Base-by-base conservation (phyloP, 176 grass and related monocot genomes). In the Eleusine indica region DNA sequence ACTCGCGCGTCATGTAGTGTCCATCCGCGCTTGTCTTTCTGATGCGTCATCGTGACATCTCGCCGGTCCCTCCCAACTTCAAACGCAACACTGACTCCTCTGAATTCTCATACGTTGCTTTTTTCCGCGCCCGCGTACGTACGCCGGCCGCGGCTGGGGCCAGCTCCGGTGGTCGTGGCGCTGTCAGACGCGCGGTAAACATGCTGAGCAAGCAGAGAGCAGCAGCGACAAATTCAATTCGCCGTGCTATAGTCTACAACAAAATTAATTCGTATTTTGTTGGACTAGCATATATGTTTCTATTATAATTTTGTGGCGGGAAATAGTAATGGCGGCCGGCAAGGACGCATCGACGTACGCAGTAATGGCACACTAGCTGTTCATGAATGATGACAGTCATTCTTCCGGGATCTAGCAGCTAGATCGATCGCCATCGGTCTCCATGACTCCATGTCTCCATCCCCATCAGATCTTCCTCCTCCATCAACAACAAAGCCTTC, bases 341-440 rank as follows among this genome's bases (percentile, higher is more conserved):
- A 30, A 6, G 75, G 41, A 52, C 62, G 15, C 25, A 13, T 10
- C 12, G 2, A 25, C 0, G n/a, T 11, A 32, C 19, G 71, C 4
- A 28, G 18, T 28, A 52, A 77, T 70, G 6, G 41, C 21, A 17
- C 0, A 52, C 71, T 72, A 0, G 74, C 56, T 83, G 74, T 65
- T 77, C n/a, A 22, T 74, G 87, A 68, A 53, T 77, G 16, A 22
- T 74, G 87, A 68, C 81, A 61, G 61, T 32, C 38, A 42, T 61
- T 64, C 58, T 7, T 52, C 16, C 65, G 40, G 12, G 35, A 40
- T 29, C 61, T 64, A 64, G 60, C 10, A 10, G 57, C 57, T 60
- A 60, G 10, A 21, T 25, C 9, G 58, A 22, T 14, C 9, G 25
- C 3, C 58, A 25, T 14, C 57, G 6, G 6, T 60, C 21, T 60